phyloP scores from a whole-genome alignment of 352 stramenopile genomes.

The Globisporangium ultimum region DNA sequence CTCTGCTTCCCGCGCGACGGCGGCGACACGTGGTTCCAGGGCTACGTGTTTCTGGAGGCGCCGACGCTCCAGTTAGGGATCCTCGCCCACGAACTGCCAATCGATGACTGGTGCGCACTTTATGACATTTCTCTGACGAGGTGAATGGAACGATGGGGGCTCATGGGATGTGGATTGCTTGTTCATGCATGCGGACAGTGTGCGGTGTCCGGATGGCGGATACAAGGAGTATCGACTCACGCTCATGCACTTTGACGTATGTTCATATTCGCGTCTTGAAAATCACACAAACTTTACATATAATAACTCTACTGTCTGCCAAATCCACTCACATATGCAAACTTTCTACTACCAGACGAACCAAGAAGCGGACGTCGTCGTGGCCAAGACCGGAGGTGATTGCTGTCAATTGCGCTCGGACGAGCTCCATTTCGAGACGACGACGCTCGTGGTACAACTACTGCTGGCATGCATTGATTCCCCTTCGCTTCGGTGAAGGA shows the following conservation, averaged over 20 bases:
- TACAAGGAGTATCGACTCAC: constrained; percentile 64
- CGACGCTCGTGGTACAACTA: constrained; percentile 28
- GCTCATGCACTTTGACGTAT: constrained; percentile 52
- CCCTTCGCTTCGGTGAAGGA: not conserved
- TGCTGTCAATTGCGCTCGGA: constrained; percentile 52
- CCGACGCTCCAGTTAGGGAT: constrained; percentile 41
- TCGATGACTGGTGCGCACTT: constrained; percentile 52
- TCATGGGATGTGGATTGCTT: no score
- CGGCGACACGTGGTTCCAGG: constrained; percentile 55
- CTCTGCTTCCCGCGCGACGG: constrained; percentile 52
- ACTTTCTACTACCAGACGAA: constrained; percentile 1
- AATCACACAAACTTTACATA: not conserved
- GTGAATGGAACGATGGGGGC: not conserved
- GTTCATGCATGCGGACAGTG: constrained; percentile 15
- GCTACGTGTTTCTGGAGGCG: constrained; percentile 37
- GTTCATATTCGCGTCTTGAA: not conserved
- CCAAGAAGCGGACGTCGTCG: constrained; percentile 35
- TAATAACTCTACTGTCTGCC: not conserved
- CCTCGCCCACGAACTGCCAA: constrained; percentile 53
- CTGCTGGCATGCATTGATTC: not conserved
- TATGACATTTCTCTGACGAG: not conserved
- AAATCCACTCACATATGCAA: not conserved
- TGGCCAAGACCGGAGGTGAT: constrained; percentile 60
- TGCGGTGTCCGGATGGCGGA: constrained; percentile 60
- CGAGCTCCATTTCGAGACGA: constrained; percentile 33